A percentile compares a stretch with the other conserved stretches of the same genome.
Evolutionary conservation across 2,329 filamentous ascomycete genomes (phyloP).

Genomic region (Canariomyces notabilis): DNA sequence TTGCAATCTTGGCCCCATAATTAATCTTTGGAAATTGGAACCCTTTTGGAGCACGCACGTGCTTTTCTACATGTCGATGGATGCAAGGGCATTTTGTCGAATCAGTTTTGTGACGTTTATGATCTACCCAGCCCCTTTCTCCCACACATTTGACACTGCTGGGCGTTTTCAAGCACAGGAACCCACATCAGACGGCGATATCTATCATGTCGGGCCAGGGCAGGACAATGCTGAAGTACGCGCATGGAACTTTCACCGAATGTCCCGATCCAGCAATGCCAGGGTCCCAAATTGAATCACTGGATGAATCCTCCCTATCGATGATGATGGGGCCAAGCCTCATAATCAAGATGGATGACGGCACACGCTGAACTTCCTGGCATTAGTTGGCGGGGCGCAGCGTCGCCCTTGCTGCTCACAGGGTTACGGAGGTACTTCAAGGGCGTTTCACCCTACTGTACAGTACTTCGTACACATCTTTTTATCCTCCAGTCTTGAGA

Average conservation of each 20-base stretch:
- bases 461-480: background rate
- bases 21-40: no score
- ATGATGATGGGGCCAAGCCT: background rate
- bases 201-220: no score
- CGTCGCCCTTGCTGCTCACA: background rate
- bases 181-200: background rate
- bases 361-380: slow-evolving; percentile 11
- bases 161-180: background rate
- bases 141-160: background rate
- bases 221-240: background rate
- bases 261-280: background rate
- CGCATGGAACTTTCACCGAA: background rate
- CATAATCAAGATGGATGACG: slow-evolving; percentile 4
- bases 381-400: background rate
- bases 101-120: background rate
- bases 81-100: slow-evolving; percentile 12
- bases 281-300: no score
- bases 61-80: background rate
- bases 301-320: background rate
- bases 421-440: background rate
- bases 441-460: slow-evolving; percentile 7
- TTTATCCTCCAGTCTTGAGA: background rate
- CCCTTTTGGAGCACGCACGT: no score
- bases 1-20: no score
- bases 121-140: background rate